phyloP scores from a whole-genome alignment of 2,329 filamentous ascomycete genomes.

The Chalaropsis thielavioides region DNA sequence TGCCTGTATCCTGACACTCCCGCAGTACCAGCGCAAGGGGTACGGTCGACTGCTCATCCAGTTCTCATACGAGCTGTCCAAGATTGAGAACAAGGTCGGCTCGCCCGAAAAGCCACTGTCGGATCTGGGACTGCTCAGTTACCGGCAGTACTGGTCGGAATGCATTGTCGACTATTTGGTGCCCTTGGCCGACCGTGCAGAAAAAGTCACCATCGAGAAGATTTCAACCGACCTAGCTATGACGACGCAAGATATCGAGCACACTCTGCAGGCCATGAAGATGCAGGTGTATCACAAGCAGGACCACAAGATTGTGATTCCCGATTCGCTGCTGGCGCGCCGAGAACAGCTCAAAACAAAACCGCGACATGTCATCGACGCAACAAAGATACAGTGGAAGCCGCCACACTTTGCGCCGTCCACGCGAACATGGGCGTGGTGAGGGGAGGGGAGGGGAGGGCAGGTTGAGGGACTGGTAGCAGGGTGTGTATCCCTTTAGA shows the following conservation, averaged over 20 bases:
- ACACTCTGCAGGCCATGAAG: constrained; percentile 82
- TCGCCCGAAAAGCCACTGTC: constrained; percentile 94
- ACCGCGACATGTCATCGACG: constrained; percentile 60
- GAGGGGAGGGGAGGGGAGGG: constrained; percentile 19
- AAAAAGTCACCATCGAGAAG: constrained; percentile 71
- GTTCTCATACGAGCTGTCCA: constrained; percentile 93
- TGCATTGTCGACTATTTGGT: constrained; percentile 80
- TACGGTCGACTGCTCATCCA: constrained; percentile 89
- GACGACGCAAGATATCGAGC: constrained; percentile 94
- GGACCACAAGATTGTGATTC: constrained; percentile 89
- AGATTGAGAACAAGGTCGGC: constrained; percentile 86
- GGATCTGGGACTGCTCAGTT: constrained; percentile 82
- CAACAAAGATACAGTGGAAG: constrained; percentile 78
- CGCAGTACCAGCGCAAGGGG: constrained; percentile 90
- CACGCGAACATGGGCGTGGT: constrained; percentile 93
- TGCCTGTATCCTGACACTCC: constrained; percentile 90
- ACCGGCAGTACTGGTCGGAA: constrained; percentile 96
- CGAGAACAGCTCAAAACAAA: constrained; percentile 70
- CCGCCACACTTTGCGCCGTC: constrained; percentile 87
- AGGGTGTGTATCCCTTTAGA: neutral
- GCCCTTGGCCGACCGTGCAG: constrained; percentile 50
- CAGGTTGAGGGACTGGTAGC: neutral
- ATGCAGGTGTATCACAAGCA: constrained; percentile 95
- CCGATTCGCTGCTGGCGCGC: constrained; percentile 65
- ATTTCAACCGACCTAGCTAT: constrained; percentile 70